phyloP scores from a whole-genome alignment of 257 asterid genomes.

The Thymus quinquecostatus region DNA sequence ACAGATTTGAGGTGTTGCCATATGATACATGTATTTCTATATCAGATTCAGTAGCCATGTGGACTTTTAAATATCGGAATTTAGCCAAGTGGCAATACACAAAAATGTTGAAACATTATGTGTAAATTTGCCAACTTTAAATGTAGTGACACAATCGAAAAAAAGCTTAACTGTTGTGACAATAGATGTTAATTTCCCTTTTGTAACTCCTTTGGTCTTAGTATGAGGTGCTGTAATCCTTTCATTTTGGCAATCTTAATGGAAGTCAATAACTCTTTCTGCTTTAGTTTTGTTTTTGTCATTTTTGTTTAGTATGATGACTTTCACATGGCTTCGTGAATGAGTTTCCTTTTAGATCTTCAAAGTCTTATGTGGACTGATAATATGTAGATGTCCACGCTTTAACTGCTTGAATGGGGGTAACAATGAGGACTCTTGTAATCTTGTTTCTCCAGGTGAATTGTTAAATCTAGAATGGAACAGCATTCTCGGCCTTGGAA shows the following conservation, averaged over 20 bases:
- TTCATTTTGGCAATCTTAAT: constrained; percentile 11
- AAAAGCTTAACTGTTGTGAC: too few relatives aligned
- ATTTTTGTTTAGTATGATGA: constrained; percentile 3
- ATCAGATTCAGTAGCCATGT: too few relatives aligned
- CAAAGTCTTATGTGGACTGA: constrained; percentile 4
- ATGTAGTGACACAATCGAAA: too few relatives aligned
- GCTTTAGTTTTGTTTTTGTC: neutral
- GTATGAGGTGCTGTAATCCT: constrained; percentile 3
- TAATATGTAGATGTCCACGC: neutral
- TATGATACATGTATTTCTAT: too few relatives aligned
- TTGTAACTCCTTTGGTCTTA: neutral
- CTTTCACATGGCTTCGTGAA: neutral
- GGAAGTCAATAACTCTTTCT: neutral
- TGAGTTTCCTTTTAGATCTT: constrained; percentile 26
- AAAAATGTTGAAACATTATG: too few relatives aligned
- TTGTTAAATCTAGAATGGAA: constrained; percentile 18
- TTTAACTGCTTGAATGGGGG: constrained; percentile 13
- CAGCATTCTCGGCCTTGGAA: constrained; percentile 4
- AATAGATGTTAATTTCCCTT: too few relatives aligned
- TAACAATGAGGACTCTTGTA: neutral
- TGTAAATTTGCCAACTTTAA: too few relatives aligned
- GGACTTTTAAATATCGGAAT: too few relatives aligned
- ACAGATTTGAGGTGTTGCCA: too few relatives aligned
- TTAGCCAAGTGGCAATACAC: too few relatives aligned
- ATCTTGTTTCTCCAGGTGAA: neutral